Conservation (phyloP, 2,329 filamentous ascomycete species). For the Penicillium sp. region DNA sequence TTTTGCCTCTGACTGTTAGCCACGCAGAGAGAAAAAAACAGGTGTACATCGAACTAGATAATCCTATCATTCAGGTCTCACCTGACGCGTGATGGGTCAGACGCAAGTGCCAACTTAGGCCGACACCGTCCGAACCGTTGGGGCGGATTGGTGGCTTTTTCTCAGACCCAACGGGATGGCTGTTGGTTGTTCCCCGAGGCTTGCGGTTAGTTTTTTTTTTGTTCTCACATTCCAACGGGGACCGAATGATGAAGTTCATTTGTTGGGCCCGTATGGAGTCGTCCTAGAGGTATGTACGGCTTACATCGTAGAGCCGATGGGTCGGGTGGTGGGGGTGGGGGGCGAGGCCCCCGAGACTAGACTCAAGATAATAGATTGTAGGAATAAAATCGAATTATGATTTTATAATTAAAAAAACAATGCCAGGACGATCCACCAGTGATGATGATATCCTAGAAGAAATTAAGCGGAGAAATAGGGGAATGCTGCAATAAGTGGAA, state of each 20-base stretch:
- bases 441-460: background rate
- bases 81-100: conserved; percentile 30
- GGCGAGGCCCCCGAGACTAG: background rate
- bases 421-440: background rate
- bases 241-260: background rate
- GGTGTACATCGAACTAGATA: conserved; percentile 3
- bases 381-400: background rate
- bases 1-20: background rate
- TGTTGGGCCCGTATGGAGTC: background rate
- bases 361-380: background rate
- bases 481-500: background rate
- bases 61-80: conserved; percentile 11
- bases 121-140: conserved; percentile 7
- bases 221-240: conserved; percentile 1
- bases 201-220: background rate
- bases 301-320: background rate
- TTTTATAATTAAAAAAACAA: background rate
- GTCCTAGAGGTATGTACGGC: background rate
- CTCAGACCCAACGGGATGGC: background rate
- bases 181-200: background rate
- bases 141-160: background rate
- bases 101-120: conserved; percentile 7
- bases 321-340: background rate
- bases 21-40: background rate
- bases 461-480: conserved; percentile 3